Evolutionary conservation across 495 filamentous ascomycete species (phyloP).

Genomic region (Articulospora tetracladia): DNA sequence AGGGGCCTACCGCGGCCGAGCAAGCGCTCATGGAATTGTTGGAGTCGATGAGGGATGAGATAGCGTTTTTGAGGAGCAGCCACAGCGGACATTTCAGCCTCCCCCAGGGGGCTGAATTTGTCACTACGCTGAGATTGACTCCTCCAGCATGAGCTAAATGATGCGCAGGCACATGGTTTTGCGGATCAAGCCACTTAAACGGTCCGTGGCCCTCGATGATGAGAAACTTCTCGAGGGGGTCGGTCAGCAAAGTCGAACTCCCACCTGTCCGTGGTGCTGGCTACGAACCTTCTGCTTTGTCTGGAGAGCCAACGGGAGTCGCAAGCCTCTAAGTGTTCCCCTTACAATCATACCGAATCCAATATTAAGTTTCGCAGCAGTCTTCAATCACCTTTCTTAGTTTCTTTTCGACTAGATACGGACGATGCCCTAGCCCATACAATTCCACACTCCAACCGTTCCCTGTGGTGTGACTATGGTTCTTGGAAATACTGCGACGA

Average conservation of each 20-base stretch:
- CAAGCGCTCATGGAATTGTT: background rate
- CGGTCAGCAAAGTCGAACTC: conserved; percentile 21
- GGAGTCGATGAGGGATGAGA: background rate
- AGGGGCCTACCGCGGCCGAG: background rate
- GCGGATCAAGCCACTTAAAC: conserved; percentile 1
- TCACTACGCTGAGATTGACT: background rate
- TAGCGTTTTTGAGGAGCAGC: background rate
- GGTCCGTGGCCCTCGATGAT: conserved; percentile 5
- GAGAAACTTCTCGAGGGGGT: conserved; percentile 10
- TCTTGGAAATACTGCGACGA: background rate
- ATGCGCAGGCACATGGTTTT: conserved; percentile 4
- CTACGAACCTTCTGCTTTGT: conserved; percentile 17
- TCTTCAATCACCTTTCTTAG: background rate
- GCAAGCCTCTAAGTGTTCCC: background rate
- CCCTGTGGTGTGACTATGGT: background rate
- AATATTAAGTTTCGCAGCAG: background rate
- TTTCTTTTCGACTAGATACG: background rate
- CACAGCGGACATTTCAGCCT: background rate
- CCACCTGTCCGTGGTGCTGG: conserved; percentile 21
- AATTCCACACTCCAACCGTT: background rate
- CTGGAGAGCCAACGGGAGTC: conserved; percentile 20
- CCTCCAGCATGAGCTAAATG: background rate
- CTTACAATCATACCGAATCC: background rate
- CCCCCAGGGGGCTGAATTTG: background rate
- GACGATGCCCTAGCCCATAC: background rate